phyloP scores from a whole-genome alignment of 2,329 filamentous ascomycete genomes.

The Nemania bipapillata region DNA sequence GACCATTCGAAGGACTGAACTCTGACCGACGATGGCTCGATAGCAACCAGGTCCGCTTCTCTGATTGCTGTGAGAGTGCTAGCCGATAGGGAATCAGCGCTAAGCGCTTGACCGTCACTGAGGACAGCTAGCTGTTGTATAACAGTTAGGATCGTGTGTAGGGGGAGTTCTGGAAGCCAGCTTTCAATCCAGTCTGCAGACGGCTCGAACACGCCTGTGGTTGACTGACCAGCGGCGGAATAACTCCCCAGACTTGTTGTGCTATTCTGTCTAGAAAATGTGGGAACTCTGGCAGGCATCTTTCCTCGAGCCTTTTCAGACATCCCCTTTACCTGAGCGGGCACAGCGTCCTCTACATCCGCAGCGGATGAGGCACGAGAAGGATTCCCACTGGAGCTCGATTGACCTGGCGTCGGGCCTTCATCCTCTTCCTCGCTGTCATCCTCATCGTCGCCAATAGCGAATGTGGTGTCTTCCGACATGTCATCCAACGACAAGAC shows the following conservation, averaged over 20 bases:
- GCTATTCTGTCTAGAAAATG: slow-evolving; percentile 90
- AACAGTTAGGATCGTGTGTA: slow-evolving; percentile 84
- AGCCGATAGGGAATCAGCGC: slow-evolving; percentile 57
- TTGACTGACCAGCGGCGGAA: slow-evolving; percentile 66
- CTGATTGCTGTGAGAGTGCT: slow-evolving; percentile 66
- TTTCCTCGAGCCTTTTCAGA: slow-evolving; percentile 97
- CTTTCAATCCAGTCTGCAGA: slow-evolving; percentile 87
- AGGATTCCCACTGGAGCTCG: slow-evolving; percentile 71
- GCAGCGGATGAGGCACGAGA: slow-evolving; percentile 75
- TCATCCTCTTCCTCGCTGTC: slow-evolving; percentile 60
- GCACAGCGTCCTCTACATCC: slow-evolving; percentile 78
- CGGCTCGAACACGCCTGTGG: slow-evolving; percentile 76
- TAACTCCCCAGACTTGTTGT: slow-evolving; percentile 80
- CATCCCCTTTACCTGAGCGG: slow-evolving; percentile 86
- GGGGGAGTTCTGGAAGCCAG: slow-evolving; percentile 90
- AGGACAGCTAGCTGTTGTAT: slow-evolving; percentile 73
- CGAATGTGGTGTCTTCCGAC: slow-evolving; percentile 81
- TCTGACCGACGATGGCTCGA: slow-evolving; percentile 78
- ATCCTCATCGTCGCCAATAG: slow-evolving; percentile 87
- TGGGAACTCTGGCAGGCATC: slow-evolving; percentile 83
- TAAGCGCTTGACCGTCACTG: slow-evolving; percentile 63
- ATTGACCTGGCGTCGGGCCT: slow-evolving; percentile 68
- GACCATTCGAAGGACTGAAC: slow-evolving; percentile 97
- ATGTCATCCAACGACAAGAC: slow-evolving; percentile 72
- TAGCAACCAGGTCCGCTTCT: slow-evolving; percentile 71